Percentiles rank a stretch among this genome's conserved stretches.
phyloP scores from a whole-genome alignment of 768 basidiomycete genomes.

The Russula griseocarnosa region DNA sequence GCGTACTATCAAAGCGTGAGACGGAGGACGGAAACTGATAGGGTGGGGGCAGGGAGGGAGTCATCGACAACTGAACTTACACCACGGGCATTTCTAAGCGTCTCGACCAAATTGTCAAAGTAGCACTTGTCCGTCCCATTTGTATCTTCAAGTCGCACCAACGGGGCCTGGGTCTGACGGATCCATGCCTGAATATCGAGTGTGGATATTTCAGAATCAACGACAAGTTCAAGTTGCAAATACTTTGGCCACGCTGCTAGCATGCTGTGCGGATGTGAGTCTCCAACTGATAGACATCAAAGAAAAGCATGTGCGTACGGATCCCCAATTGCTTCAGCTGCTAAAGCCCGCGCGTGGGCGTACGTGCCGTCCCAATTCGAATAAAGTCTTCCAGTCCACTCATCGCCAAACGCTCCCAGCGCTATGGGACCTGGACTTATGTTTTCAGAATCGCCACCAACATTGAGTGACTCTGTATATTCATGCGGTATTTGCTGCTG shows the following conservation, averaged over 20 bases:
- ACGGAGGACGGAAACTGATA: too few species aligned
- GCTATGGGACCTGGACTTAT: neutral
- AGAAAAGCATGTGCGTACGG: neutral
- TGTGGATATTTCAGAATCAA: neutral
- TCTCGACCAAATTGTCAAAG: neutral
- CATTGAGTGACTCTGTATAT: neutral
- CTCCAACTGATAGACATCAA: too few species aligned
- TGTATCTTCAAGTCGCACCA: neutral
- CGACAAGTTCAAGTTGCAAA: neutral
- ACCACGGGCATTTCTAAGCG: neutral
- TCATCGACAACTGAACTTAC: slow-evolving; percentile 2
- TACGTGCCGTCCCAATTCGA: neutral
- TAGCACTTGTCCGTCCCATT: neutral
- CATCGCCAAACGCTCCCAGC: neutral
- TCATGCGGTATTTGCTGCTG: too few species aligned
- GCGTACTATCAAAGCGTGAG: slow-evolving; percentile 10
- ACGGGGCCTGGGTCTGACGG: neutral
- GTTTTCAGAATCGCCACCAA: too few species aligned
- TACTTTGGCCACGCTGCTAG: neutral
- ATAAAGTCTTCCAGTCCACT: neutral
- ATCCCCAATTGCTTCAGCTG: neutral
- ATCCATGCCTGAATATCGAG: slow-evolving; percentile 15
- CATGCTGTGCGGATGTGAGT: neutral
- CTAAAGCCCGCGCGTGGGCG: neutral
- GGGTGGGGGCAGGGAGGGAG: too few species aligned